Evolutionary conservation across 345 rosid species (phyloP).

Genomic region (Boechera retrofracta): DNA sequence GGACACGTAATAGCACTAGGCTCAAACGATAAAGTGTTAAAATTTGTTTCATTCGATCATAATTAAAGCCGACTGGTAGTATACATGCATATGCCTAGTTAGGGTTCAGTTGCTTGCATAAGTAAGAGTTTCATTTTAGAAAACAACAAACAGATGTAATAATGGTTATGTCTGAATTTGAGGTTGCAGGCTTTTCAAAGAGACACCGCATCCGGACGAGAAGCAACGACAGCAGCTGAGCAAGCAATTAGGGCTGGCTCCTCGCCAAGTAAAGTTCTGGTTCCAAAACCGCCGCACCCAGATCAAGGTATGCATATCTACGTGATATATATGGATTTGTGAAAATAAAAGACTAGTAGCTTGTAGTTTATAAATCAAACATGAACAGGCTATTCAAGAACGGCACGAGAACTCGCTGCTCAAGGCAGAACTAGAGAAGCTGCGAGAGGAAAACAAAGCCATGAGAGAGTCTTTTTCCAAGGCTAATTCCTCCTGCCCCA

Average conservation of each 20-base stretch:
- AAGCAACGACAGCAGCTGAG: slow-evolving; percentile 96
- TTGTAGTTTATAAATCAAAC: background rate
- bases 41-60: slow-evolving; percentile 1
- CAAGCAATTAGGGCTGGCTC: slow-evolving; percentile 93
- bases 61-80: background rate
- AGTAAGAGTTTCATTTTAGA: slow-evolving; percentile 11
- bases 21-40: background rate
- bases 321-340: background rate
- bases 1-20: background rate
- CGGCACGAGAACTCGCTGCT: slow-evolving; percentile 91
- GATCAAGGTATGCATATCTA: slow-evolving; percentile 62
- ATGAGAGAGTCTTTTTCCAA: slow-evolving; percentile 82
- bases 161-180: background rate
- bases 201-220: slow-evolving; percentile 99
- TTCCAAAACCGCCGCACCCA: slow-evolving; percentile 98
- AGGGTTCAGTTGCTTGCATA: slow-evolving; percentile 24
- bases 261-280: slow-evolving; percentile 99
- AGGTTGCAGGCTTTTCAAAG: slow-evolving; percentile 77
- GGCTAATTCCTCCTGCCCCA: slow-evolving; percentile 66
- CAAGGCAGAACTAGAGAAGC: slow-evolving; percentile 85
- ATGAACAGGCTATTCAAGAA: slow-evolving; percentile 84
- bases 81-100: background rate
- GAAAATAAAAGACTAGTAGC: background rate
- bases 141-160: background rate
- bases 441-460: slow-evolving; percentile 79